These are phyloP conservation scores for Zygotorulaspora danielsina DNA, from an alignment of 805 yeast species.

Conservation along the genomic window DNA sequence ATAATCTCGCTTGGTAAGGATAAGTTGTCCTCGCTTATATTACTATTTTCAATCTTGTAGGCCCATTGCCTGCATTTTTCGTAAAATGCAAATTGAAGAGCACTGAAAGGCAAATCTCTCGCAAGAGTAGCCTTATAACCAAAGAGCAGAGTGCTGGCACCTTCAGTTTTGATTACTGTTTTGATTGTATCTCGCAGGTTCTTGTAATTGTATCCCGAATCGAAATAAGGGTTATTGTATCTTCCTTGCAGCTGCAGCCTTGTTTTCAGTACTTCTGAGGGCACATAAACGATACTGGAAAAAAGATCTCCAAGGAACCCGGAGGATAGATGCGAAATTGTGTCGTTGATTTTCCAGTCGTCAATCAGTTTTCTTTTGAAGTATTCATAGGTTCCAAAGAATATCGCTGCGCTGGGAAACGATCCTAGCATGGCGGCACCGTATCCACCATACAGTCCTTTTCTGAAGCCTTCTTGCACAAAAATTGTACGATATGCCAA, in stretches of 20 bases:
- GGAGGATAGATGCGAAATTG: constrained; percentile 71
- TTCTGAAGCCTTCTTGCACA: constrained; percentile 73
- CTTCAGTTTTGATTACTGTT: constrained; percentile 66
- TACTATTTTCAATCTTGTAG: constrained; percentile 36
- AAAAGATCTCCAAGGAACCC: constrained; percentile 94
- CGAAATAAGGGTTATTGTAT: constrained; percentile 70
- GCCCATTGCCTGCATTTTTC: constrained; percentile 73
- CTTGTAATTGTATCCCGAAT: constrained; percentile 80
- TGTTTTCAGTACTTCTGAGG: constrained; percentile 91
- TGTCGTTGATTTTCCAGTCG: constrained; percentile 65
- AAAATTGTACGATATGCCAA: constrained; percentile 74
- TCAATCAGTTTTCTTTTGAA: constrained; percentile 68
- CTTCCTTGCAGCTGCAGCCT: constrained; percentile 90
- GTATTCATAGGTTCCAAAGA: constrained; percentile 85
- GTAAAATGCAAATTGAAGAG: constrained; percentile 92
- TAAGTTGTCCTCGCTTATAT: constrained; percentile 40
- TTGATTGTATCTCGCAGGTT: constrained; percentile 67
- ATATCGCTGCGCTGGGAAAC: constrained; percentile 90
- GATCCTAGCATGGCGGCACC: constrained; percentile 89
- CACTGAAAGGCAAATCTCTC: constrained; percentile 93
- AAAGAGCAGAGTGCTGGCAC: constrained; percentile 67
- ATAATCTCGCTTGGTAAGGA: constrained; percentile 59
- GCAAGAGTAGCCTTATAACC: constrained; percentile 93
- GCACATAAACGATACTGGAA: constrained; percentile 85
- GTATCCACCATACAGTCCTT: constrained; percentile 91